Evolutionary conservation across 1,284 basidiomycete genomes (phyloP), one percentile per base, ranked within the genome.

Genomic region (Trichosporon ovoides): DNA sequence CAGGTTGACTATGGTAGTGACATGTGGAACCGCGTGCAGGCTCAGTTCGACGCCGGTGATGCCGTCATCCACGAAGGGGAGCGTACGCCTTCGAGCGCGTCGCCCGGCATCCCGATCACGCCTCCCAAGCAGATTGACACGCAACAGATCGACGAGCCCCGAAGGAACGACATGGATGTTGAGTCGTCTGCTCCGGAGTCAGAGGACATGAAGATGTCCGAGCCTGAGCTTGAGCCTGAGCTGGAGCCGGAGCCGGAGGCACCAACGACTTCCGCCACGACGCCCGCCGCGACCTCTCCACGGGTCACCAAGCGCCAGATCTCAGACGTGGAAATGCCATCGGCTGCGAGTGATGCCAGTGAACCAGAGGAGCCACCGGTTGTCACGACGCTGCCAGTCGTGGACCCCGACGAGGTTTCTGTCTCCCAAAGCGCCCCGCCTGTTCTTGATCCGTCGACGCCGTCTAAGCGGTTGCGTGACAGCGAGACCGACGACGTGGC

Each of bases 1-100:
- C 91, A 96, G 75, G 87, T 96, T 57, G 92, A 95, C 73, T 93
- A 93, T 66, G 86, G 87, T 38, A 69, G 67, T 18, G 73, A 76
- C 50, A 59, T 40, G 57, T 63, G 61, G 61, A 56, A 60, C 33
- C 58, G 54, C 12, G 57, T 55, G 24, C 72, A 16, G 38, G 49
- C 49, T 18, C 49, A 51, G 34, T 35, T 36, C 49, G 49, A 19
- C 20, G 33, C 33, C 7, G 49, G 33, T 13, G 49, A 51, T 11
- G 33, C 49, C 6, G 49, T 31, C 14, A 24, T 31, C 14, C 22
- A 22, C 22, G 43, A 48, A 31, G 24, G 43, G 24, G 43, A 48
- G 16, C 43, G 43, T n/a, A 33, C 49, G 10, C 49, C 49, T 13
- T 51, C 49, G 3, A 37, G 24, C 16, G 18, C 52, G 24, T 34